Base-by-base conservation (phyloP, 2,329 filamentous ascomycete species). In the Beauveria medogensis region DNA sequence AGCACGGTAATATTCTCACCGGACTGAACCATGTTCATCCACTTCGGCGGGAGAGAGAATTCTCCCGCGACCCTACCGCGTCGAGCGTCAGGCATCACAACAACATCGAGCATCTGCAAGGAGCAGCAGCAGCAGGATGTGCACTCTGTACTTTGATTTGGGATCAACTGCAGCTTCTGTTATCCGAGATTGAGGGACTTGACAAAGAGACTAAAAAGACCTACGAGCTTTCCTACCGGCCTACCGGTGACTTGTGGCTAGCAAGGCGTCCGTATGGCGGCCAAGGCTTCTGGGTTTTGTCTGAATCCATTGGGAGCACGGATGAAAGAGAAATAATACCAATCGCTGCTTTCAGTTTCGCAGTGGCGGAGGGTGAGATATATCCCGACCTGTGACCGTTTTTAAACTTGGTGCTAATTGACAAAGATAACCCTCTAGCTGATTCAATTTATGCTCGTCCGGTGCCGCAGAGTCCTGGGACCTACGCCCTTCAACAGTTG, bases 221-320 rank as follows among this genome's bases (percentile, higher is more conserved):
- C 2, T 47, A 1, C 44, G 10, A 24, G 44, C n/a, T 28, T 16
- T 24, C 22, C 14, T 47, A 48, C 28, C 14, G n/a, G 2, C 40
- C 58, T 20, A 37, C 51, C 5, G 44, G 55, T 26, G 30, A 60
- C 18, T 43, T 55, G 51, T 60, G 58, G 58, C 58, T 60, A 26
- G 28, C 43, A 5, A 16, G 22, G 41, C 58, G 58, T 26, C 51
- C 58, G 2, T n/a, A 41, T 10, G 43, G 52, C 16, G 50, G 58
- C 5, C 28, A 54, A n/a, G 58, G 58, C 18, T 60, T 60, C 22
- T 60, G 58, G 58, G 41, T 60, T n/a, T 28, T 55, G 28, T 60
- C 58, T 6, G 58, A 60, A 20, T n/a, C 51, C 24, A 26, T 37
- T 12, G 4, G 20, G 5, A 48, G 26, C 14, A 20, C 2, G 24